Base-by-base conservation (phyloP, 2,329 filamentous ascomycete species). In the Aspergillus sp. region DNA sequence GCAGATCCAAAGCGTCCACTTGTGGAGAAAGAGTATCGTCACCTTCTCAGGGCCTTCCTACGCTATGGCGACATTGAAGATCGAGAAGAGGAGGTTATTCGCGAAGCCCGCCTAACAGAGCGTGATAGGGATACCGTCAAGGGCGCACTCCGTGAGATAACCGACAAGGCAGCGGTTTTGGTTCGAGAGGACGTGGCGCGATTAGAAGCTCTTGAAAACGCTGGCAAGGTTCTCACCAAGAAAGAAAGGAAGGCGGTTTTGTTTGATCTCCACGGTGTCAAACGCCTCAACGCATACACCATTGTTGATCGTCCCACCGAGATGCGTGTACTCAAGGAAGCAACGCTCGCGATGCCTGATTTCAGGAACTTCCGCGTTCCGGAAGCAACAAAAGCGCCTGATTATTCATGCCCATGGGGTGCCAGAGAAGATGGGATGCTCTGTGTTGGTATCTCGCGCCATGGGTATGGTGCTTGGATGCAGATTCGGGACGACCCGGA, bases 221-320 rank as follows among this genome's bases (percentile, higher is more conserved):
- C 89, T 62, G 91, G 91, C 69, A 96, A 95, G 71, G 83, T 87
- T 2, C 77, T 96, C 54, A 96, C 93, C 0, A 97, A 98, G 80
- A 99, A 99, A 74, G 95, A 99, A 71, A 91, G 91, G 75, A 99
- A 99, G 76, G 95, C 95, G 0, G 91, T 99, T 17, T 80, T 99
- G 44, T 97, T 99, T 67, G 93, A 98, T 71, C 96, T 93, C 75
- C 88, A 89, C 45, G 91, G 93, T 55, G 89, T 97, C 50, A 96
- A 96, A 75, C 93, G 96, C 66, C 85, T 97, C 68, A 99, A 99
- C 70, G 95, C 95, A 0, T 92, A 96, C 75, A 98, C 95, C 0
- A 89, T 97, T 54, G 86, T 96, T 11, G 93, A 98, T 65, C 88
- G 96, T 8, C 93, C 95, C 0, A 85, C 88, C 47, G 93, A 98